Evolutionary conservation across 1,284 basidiomycete genomes (phyloP).

Genomic region (Erythrobasidium hasegawianum): DNA sequence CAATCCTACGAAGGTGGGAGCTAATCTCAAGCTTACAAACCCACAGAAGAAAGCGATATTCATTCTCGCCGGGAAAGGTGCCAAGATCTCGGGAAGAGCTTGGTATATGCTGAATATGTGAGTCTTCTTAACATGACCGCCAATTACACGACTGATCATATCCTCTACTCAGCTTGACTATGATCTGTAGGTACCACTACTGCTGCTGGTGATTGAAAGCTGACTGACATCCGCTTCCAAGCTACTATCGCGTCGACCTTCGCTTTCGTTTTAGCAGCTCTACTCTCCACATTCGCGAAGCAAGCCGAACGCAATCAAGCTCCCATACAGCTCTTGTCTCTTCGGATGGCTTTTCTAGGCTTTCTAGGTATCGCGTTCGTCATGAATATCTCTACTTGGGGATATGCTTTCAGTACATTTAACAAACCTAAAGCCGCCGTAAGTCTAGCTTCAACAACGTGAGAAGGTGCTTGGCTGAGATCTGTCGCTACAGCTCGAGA

Average conservation of each 20-base stretch:
- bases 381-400: not conserved
- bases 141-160: too few relatives aligned
- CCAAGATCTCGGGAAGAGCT: not conserved
- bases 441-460: too few relatives aligned
- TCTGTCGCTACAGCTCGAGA: not conserved
- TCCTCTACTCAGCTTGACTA: not conserved
- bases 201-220: not conserved
- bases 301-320: not conserved
- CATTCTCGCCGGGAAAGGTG: constrained; percentile 8
- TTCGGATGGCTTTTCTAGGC: constrained; percentile 4
- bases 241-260: not conserved
- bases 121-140: not conserved
- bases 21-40: not conserved
- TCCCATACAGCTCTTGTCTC: not conserved
- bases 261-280: not conserved
- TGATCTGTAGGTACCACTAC: not conserved
- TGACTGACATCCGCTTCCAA: not conserved
- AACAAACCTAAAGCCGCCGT: not conserved
- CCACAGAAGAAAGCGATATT: constrained; percentile 11
- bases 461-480: too few relatives aligned
- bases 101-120: constrained; percentile 17
- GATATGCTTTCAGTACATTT: not conserved
- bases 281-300: not conserved
- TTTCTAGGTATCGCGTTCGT: not conserved
- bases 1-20: not conserved